phyloP scores from a whole-genome alignment of 2,329 filamentous ascomycete genomes.

The Colletotrichum navitas region DNA sequence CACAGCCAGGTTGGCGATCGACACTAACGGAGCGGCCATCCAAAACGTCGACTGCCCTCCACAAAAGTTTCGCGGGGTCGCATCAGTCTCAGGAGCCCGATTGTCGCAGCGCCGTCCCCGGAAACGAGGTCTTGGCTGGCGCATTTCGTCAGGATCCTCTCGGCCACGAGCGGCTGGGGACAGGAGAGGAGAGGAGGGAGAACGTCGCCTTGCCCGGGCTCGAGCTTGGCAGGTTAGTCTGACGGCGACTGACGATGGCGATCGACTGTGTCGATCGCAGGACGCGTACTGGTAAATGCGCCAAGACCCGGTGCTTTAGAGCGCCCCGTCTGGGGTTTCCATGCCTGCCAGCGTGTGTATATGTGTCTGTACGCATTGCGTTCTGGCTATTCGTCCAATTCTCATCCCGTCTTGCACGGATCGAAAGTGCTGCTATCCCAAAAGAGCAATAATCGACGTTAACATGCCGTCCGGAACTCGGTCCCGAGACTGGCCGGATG shows the following conservation, averaged over 20 bases:
- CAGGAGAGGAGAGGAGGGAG: too few species aligned
- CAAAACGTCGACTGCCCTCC: slow-evolving; percentile 11
- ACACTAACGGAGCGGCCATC: neutral
- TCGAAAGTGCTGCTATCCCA: neutral
- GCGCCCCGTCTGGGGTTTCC: neutral
- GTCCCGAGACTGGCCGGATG: neutral
- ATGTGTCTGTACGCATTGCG: too few species aligned
- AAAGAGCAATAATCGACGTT: slow-evolving; percentile 7
- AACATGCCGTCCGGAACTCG: slow-evolving; percentile 21
- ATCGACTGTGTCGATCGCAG: neutral
- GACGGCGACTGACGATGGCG: neutral
- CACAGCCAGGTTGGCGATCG: neutral
- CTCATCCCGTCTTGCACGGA: neutral
- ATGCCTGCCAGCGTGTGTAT: neutral
- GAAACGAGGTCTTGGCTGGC: slow-evolving; percentile 14
- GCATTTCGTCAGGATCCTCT: neutral
- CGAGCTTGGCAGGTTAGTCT: neutral
- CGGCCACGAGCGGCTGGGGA: neutral
- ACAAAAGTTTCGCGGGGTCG: slow-evolving; percentile 38
- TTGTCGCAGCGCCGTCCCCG: slow-evolving; percentile 2
- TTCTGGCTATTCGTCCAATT: neutral
- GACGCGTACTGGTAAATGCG: neutral
- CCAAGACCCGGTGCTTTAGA: neutral
- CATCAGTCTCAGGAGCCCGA: slow-evolving; percentile 34
- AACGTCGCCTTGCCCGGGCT: neutral